Evolutionary conservation across 495 filamentous ascomycete species (phyloP).

Genomic region (Neurospora sp.): DNA sequence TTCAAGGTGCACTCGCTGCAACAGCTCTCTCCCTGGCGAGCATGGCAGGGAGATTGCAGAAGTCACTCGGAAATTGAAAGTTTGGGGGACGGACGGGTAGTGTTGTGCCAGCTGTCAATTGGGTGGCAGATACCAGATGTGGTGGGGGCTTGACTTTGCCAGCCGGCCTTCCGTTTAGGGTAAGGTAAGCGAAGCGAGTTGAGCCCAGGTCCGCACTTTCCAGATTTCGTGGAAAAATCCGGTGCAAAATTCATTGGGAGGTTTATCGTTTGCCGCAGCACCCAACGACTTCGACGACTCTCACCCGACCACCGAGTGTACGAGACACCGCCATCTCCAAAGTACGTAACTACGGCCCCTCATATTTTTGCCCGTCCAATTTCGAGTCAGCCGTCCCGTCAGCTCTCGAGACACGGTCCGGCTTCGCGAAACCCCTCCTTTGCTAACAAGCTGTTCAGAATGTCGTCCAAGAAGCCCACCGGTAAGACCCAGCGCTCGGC

Average conservation of each 20-base stretch:
- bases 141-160: conserved; percentile 3
- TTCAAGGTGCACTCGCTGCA: neutral
- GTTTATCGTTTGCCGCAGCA: conserved; percentile 19
- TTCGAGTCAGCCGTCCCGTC: neutral
- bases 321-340: conserved; percentile 22
- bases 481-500: conserved; percentile 78
- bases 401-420: neutral
- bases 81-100: neutral
- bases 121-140: neutral
- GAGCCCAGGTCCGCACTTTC: conserved; percentile 27
- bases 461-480: conserved; percentile 62
- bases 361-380: neutral
- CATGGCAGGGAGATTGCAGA: neutral
- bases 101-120: neutral
- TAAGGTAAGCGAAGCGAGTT: conserved; percentile 17
- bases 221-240: conserved; percentile 23
- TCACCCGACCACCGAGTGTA: conserved; percentile 18
- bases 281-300: conserved; percentile 24
- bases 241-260: conserved; percentile 24
- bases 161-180: conserved; percentile 15
- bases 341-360: conserved; percentile 18
- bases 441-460: conserved; percentile 27
- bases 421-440: neutral
- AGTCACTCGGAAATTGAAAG: neutral
- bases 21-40: neutral